Evolutionary conservation across 192 early-diverging fungal species (phyloP).

Genomic region (Coemansia sp.): DNA sequence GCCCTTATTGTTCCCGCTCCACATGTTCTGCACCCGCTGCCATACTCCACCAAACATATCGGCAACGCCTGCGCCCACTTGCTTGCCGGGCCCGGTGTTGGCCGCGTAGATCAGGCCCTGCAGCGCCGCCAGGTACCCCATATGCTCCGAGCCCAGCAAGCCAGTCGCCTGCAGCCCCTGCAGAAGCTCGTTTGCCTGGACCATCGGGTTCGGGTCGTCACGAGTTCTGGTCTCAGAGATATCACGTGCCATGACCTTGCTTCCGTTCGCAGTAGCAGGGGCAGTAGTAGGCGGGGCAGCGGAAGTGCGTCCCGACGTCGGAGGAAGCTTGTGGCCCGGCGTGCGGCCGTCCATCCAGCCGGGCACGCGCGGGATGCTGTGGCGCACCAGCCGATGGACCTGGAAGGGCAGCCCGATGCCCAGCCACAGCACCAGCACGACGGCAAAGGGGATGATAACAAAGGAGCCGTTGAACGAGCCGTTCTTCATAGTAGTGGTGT

Average conservation of each 20-base stretch:
- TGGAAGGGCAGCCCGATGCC: constrained; percentile 40
- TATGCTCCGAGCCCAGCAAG: constrained; percentile 34
- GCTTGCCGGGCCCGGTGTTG: constrained; percentile 9
- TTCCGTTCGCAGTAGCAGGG: constrained; percentile 7
- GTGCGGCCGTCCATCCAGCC: constrained; percentile 48
- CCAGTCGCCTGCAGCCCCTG: constrained; percentile 39
- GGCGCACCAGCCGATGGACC: constrained; percentile 28
- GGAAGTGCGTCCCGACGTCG: background rate
- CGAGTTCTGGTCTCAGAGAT: background rate
- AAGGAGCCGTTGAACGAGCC: constrained; percentile 46
- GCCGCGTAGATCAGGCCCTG: constrained; percentile 31
- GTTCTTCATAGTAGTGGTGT: constrained; percentile 50
- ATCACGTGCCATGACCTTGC: background rate
- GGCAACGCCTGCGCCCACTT: constrained; percentile 9
- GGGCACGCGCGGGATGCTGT: constrained; percentile 41
- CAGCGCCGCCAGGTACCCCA: constrained; percentile 37
- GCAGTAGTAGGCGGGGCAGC: background rate
- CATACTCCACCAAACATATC: constrained; percentile 19
- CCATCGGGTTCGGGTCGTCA: constrained; percentile 44
- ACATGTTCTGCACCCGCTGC: constrained; percentile 39
- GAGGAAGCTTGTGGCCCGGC: constrained; percentile 33
- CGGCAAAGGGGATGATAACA: constrained; percentile 46
- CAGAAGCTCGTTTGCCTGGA: constrained; percentile 26
- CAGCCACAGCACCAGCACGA: constrained; percentile 28
- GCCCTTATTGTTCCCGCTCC: background rate